These are phyloP conservation scores for Posidonia australis DNA, from an alignment of 106 monocot genomes.

Conservation along the genomic window DNA sequence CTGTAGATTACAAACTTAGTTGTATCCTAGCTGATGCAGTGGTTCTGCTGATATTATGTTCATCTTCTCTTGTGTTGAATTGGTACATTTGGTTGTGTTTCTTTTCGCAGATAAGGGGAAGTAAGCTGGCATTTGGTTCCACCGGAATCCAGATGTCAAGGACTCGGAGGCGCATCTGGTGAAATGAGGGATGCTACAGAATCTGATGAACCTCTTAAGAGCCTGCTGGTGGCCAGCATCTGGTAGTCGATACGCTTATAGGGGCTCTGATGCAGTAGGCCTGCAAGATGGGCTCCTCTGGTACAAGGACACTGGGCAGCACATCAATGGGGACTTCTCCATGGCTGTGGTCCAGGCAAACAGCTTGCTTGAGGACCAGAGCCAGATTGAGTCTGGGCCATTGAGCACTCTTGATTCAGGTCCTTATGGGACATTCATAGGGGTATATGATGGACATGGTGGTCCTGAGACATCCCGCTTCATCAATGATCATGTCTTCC, in stretches of 20 bases:
- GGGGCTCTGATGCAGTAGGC: constrained; percentile 5
- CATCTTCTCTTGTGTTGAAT: too few relatives aligned
- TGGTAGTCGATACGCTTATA: background rate
- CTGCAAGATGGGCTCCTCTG: constrained; percentile 20
- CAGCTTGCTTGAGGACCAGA: constrained; percentile 19
- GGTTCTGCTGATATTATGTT: too few relatives aligned
- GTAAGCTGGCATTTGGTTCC: background rate
- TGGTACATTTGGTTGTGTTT: background rate
- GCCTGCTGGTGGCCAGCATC: constrained; percentile 16
- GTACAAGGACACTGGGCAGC: constrained; percentile 20
- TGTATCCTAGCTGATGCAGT: too few relatives aligned
- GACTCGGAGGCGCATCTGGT: background rate
- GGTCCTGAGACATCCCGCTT: constrained; percentile 21
- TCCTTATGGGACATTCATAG: constrained; percentile 18
- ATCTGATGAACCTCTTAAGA: constrained; percentile 11
- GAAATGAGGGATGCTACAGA: constrained; percentile 16
- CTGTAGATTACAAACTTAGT: too few relatives aligned
- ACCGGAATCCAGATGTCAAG: background rate
- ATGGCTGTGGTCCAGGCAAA: constrained; percentile 22
- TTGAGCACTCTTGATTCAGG: constrained; percentile 14
- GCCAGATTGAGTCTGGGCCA: constrained; percentile 19
- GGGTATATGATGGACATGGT: constrained; percentile 22
- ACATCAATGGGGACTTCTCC: constrained; percentile 13
- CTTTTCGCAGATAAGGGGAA: background rate
- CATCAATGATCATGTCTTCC: constrained; percentile 14